Conservation (phyloP, 192 early-diverging fungal species). For the Gonapodya sp. region DNA sequence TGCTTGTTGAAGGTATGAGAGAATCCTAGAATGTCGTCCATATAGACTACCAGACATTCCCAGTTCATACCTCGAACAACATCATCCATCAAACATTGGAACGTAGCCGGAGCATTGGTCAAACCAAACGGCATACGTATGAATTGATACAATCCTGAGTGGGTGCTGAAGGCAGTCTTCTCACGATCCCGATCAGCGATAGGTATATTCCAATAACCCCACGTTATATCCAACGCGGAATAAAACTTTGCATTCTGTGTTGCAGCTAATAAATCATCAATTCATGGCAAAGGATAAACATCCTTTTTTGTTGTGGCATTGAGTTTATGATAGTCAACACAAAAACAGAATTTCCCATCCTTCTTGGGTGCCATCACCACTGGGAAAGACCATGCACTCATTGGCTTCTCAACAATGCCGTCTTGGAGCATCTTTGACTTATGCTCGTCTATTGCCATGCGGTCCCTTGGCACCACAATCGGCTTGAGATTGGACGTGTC, state of each 20-base stretch:
- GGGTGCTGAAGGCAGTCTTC: constrained; percentile 35
- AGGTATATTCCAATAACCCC: constrained; percentile 33
- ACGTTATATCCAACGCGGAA: constrained; percentile 17
- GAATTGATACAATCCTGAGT: constrained; percentile 35
- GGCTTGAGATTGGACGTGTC: neutral
- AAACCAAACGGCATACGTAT: constrained; percentile 53
- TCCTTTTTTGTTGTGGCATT: constrained; percentile 29
- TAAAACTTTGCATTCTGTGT: constrained; percentile 18
- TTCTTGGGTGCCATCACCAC: constrained; percentile 31
- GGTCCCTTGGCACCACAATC: neutral
- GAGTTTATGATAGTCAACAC: constrained; percentile 30
- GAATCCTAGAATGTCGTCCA: constrained; percentile 12
- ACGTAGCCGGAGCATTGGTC: constrained; percentile 45
- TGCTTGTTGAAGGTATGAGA: neutral
- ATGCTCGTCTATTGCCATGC: constrained; percentile 10
- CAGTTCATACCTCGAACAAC: constrained; percentile 18
- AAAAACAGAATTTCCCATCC: constrained; percentile 21
- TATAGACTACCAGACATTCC: constrained; percentile 10
- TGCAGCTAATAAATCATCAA: constrained; percentile 23
- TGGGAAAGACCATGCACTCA: constrained; percentile 21
- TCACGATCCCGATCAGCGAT: constrained; percentile 20
- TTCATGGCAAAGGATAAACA: constrained; percentile 26
- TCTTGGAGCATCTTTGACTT: constrained; percentile 17
- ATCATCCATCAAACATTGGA: constrained; percentile 35
- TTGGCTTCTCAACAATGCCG: constrained; percentile 18